Percentiles rank a stretch among this genome's conserved stretches.
Evolutionary conservation across 805 yeast species (phyloP).

Genomic region (Candida nonsorbophila): DNA sequence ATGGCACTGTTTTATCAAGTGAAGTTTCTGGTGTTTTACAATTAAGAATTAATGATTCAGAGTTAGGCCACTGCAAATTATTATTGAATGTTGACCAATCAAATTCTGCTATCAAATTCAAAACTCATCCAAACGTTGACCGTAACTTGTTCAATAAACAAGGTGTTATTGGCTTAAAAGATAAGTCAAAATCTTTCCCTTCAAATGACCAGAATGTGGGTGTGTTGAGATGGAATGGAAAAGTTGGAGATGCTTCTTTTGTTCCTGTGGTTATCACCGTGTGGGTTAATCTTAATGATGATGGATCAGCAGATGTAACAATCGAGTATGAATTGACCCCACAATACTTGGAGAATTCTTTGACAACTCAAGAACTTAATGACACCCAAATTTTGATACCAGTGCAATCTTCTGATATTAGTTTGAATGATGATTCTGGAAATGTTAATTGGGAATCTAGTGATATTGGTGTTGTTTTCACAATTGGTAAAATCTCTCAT

Average conservation of each 20-base stretch:
- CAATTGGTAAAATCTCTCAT: constrained; percentile 48
- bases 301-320: constrained; percentile 62
- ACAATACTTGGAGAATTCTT: constrained; percentile 17
- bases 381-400: constrained; percentile 62
- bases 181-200: constrained; percentile 78
- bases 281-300: constrained; percentile 70
- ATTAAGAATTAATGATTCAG: constrained; percentile 76
- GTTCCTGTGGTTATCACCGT: constrained; percentile 73
- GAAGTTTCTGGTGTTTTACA: constrained; percentile 91
- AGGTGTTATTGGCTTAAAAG: constrained; percentile 67
- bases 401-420: constrained; percentile 50
- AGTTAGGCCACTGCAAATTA: constrained; percentile 62
- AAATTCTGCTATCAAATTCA: constrained; percentile 59
- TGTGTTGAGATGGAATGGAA: constrained; percentile 89
- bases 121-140: constrained; percentile 96
- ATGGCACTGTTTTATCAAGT: constrained; percentile 63
- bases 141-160: constrained; percentile 56
- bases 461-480: constrained; percentile 69
- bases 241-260: constrained; percentile 49
- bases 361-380: constrained; percentile 25
- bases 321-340: constrained; percentile 78
- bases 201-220: constrained; percentile 86
- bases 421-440: constrained; percentile 38
- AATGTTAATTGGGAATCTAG: constrained; percentile 46
- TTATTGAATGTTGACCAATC: constrained; percentile 46